Percentiles rank a stretch among this genome's conserved stretches.
Evolutionary conservation across 441 rosid genomes (phyloP).

Genomic region (Sinapis alba): DNA sequence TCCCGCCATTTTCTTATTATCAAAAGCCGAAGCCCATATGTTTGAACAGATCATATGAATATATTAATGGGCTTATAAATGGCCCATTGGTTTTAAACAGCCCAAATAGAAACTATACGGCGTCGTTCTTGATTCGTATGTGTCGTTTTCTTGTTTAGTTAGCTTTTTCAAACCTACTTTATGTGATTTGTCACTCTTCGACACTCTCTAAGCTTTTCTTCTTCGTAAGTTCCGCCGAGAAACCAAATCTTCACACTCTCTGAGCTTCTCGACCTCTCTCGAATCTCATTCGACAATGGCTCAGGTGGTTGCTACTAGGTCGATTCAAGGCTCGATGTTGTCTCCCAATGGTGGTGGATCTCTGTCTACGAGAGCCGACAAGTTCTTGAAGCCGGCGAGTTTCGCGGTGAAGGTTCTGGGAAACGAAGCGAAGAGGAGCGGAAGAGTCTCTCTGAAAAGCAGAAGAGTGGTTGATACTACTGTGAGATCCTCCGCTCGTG

Average conservation of each 20-base stretch:
- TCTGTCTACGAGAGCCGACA: constrained; percentile 50
- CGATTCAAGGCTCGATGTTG: constrained; percentile 55
- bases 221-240: constrained; percentile 53
- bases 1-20: constrained; percentile 56
- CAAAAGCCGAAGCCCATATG: background rate
- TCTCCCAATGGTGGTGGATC: constrained; percentile 55
- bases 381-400: constrained; percentile 53
- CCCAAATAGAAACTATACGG: background rate
- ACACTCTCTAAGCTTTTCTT: constrained; percentile 38
- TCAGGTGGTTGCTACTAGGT: constrained; percentile 73
- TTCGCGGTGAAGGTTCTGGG: constrained; percentile 49
- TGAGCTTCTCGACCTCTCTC: constrained; percentile 7
- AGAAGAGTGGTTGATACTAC: constrained; percentile 47
- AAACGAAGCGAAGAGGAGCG: constrained; percentile 39
- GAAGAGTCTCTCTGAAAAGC: constrained; percentile 33
- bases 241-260: constrained; percentile 41
- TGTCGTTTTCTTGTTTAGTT: background rate
- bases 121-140: background rate
- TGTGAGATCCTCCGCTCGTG: constrained; percentile 53
- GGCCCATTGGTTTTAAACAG: background rate
- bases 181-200: constrained; percentile 45
- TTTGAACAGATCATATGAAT: background rate
- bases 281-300: constrained; percentile 63
- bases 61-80: background rate
- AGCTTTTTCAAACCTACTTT: background rate